Base-by-base conservation (phyloP, 2,329 filamentous ascomycete genomes). In the Aspergillus thermomutatus region DNA sequence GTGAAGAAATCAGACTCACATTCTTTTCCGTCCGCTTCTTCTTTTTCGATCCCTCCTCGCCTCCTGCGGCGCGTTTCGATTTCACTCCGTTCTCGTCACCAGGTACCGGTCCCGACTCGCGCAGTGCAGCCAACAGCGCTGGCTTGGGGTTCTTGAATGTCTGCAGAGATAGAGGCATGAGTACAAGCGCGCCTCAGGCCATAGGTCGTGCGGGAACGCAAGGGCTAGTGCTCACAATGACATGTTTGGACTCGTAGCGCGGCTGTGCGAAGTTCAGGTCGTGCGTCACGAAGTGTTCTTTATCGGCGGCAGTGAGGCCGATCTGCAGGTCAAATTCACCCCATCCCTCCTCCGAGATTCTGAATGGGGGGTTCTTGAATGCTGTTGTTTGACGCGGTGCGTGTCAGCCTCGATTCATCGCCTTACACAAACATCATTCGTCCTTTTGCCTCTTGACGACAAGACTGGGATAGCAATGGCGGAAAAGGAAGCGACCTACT, bases 311-410 rank as follows among this genome's bases (percentile, higher is more conserved):
- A 70, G 87, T 89, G 65, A 95, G 83, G 60, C 90, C 86, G 69
- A 97, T 94, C 49, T 81, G 82, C 87, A 99, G 93, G 72, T 97
- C 94, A 73, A 99, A 99, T 78, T 97, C 94, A 69, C 94, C 94
- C 94, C 94, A 99, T 65, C 94, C 94, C 77, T 97, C 90, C 76
- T 99, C 96, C 62, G 86, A 82, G 75, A 96, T 96, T 63, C 83
- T 83, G 79, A 97, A 99, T 0, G 94, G 94, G 0, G 92, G 85
- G 63, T 89, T 87, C 70, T 87, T 88, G 79, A 96, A 89, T 25
- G 85, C 90, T 94, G 37, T 56, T 52, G 28, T 46, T 49, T 28
- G 48, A 31, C 37, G 52, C 31, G 6, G 6, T 25, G 25, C 37
- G 31, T 46, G 52, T 63, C n/a, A 59, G 57, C 47, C 27, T 47